These are phyloP conservation scores for Vicia villosa DNA, from an alignment of 306 rosid species.

Conservation along the genomic window DNA sequence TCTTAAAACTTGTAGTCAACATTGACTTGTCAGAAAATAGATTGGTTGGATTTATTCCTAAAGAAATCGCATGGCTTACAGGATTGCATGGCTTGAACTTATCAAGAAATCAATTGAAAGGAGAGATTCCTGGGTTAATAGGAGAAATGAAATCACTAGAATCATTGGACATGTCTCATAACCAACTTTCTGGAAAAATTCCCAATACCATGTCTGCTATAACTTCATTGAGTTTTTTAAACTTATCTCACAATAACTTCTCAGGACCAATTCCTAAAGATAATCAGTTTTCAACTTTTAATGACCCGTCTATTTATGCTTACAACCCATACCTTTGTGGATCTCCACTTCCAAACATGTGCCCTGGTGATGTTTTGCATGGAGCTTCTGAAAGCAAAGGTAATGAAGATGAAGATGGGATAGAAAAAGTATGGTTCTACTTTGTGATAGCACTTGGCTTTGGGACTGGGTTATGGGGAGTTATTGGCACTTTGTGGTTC, in stretches of 20 bases:
- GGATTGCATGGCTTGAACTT: conserved; percentile 22
- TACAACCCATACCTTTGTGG: conserved; percentile 34
- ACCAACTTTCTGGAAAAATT: conserved; percentile 34
- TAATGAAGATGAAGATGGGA: too few species aligned
- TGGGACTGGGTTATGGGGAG: conserved; percentile 31
- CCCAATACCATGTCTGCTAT: conserved; percentile 21
- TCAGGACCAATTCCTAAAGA: conserved; percentile 29
- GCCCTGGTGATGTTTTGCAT: too few species aligned
- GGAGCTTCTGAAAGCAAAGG: too few species aligned
- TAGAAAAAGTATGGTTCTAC: conserved; percentile 8
- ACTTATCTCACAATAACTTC: conserved; percentile 23
- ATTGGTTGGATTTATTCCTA: conserved; percentile 21
- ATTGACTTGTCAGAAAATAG: conserved; percentile 35
- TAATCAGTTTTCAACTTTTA: conserved; percentile 2
- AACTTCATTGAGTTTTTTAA: conserved; percentile 8
- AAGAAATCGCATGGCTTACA: neutral
- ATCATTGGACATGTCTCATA: conserved; percentile 33
- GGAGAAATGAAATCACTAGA: conserved; percentile 21
- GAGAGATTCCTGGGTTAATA: conserved; percentile 21
- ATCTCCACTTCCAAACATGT: neutral
- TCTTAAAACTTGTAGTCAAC: neutral
- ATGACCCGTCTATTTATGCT: conserved; percentile 18
- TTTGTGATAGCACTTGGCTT: conserved; percentile 26
- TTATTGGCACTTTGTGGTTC: neutral
- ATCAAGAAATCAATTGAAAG: conserved; percentile 25